Base-by-base conservation (phyloP, 805 yeast species). In the Kuraishia hungarica region DNA sequence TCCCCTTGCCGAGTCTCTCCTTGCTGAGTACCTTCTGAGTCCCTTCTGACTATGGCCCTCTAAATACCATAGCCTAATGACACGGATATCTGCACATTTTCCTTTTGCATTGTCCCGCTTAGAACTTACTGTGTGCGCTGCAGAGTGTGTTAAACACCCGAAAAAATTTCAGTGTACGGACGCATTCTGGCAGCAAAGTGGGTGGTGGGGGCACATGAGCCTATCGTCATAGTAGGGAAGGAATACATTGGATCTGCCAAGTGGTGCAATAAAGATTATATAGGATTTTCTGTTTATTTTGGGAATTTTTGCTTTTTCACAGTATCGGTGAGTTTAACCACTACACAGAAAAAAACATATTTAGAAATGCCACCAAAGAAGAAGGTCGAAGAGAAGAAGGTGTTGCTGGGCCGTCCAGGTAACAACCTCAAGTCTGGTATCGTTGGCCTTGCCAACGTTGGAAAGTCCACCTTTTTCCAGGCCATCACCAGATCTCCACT, bases 381-480 rank as follows among this genome's bases (percentile, higher is more conserved):
- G 65, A 69, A 66, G 58, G 69, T 63, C 53, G 74, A 71, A 62
- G 75, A 71, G 55, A 69, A 71, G 62, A 71, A 71, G 57, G 57
- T 69, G 51, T 58, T 71, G 19, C 57, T 71, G 52, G 75, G 75
- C 57, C 68, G 75, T 64, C 75, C 75, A 59, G 75, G 75, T 61
- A 72, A 72, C 62, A 72, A 72, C 60, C 64, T 72, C 57, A 72
- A 72, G 57, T 71, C 87, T 60, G 99, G 99, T 66, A 91, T 93
- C 61, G 99, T 93, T 57, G 99, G 99, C 58, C 80, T 93, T 58
- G 97, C 97, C 66, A 85, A 85, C 63, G 90, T 77, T 66, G 78
- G 90, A 70, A 67, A 85, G 72, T 73, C 81, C 8, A 76, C 87
- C 58, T 77, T 78, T 56, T 78, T 78, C 65, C 83, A 78, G 61